Evolutionary conservation across 2,329 filamentous ascomycete genomes (phyloP), one percentile per base, ranked within the genome.

Genomic region (Nemania diffusa): DNA sequence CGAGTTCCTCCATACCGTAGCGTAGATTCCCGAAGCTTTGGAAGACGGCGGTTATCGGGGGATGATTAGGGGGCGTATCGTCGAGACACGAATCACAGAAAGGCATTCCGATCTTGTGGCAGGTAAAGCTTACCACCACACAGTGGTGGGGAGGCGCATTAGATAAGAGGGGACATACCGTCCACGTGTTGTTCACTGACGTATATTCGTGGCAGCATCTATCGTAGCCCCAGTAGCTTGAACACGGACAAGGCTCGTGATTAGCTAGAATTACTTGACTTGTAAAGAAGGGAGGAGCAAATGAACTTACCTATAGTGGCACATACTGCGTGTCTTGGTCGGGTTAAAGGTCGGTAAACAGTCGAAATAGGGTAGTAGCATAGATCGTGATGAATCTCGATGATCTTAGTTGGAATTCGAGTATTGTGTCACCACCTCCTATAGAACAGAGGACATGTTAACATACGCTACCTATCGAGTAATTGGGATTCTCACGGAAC

Each of bases 191-290:
- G 1, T 64, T 32, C 13, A 1, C 0, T 1, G 62, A 48, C 1
- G 13, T 5, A 11, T 53, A 52, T 26, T 64, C 62, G 27, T 64
- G 62, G 22, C 34, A 59, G 50, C 55, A 67, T 17, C 46, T 20
- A 27, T 67, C 56, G 20, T 56, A 67, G 3, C 65, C 61, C 50
- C 48, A 52, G 26, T 67, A 67, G 6, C 60, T 67, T 64, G 32
- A 56, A 22, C 20, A 17, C 5, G 24, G 29, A 42, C 46, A 26
- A 56, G 32, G 22, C 20, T 13, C 4, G 15, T 15, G 34, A 40
- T 64, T 52, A 67, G 60, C 65, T 51, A 32, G 37, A 5, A 27
- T 17, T 3, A 34, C 17, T 42, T 8, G 9, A n/a, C 9, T 13
- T 26, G 13, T 48, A 22, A 27, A 29, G 17, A 59, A 37, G 29